These are phyloP conservation scores for Trichosporon sp. DNA, from an alignment of 1,284 basidiomycete species.

Conservation along the genomic window DNA sequence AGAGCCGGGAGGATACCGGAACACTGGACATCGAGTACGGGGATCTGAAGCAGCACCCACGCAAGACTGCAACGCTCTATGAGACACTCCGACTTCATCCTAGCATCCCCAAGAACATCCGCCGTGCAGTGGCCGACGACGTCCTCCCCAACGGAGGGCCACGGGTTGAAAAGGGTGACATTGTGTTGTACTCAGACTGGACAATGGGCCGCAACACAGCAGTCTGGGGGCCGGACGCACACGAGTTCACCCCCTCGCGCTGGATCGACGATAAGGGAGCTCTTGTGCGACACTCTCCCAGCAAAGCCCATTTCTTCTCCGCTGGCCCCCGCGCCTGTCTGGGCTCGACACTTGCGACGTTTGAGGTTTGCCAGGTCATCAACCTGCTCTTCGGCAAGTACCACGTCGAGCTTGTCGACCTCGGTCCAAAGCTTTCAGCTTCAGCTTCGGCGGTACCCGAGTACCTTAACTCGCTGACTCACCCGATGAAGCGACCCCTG, in stretches of 20 bases:
- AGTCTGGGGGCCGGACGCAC: background rate
- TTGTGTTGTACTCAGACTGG: constrained; percentile 2
- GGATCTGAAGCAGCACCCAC: background rate
- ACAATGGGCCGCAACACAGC: background rate
- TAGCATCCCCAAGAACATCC: constrained; percentile 2
- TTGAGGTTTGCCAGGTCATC: constrained; percentile 4
- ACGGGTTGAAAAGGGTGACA: constrained; percentile 4
- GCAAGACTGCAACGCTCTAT: background rate
- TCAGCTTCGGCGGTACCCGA: background rate
- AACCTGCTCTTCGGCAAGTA: constrained; percentile 3
- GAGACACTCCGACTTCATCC: background rate
- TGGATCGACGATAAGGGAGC: background rate
- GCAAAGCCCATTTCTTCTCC: constrained; percentile 6
- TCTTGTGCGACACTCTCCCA: background rate
- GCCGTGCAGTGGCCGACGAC: background rate
- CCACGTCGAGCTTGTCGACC: constrained; percentile 1
- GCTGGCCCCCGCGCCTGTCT: constrained; percentile 1
- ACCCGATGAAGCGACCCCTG: constrained; percentile 6
- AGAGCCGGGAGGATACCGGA: too few species aligned
- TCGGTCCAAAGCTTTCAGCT: background rate
- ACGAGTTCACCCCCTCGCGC: too few species aligned
- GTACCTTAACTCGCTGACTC: constrained; percentile 4
- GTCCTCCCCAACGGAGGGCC: background rate
- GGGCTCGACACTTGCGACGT: background rate
- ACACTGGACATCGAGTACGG: background rate